These are phyloP conservation scores for Fusarium torulosum DNA, from an alignment of 2,329 filamentous ascomycete species.

Conservation along the genomic window DNA sequence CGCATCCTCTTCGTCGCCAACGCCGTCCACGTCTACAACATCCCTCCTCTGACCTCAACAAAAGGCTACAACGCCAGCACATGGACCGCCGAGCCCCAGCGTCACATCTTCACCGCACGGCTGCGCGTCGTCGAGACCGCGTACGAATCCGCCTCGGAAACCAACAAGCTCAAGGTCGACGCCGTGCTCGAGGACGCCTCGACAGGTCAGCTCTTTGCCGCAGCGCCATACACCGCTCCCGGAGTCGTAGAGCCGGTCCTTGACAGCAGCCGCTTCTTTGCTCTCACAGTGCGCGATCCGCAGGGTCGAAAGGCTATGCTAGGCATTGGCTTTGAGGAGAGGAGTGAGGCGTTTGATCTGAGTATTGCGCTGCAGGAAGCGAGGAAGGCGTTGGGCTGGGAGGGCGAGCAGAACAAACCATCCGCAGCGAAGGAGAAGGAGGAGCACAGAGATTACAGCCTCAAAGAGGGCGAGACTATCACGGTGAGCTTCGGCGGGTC, in stretches of 20 bases:
- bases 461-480: conserved; percentile 92
- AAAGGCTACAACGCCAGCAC: conserved; percentile 82
- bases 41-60: conserved; percentile 81
- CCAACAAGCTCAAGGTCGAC: conserved; percentile 75
- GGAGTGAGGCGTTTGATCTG: conserved; percentile 88
- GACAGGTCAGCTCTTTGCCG: conserved; percentile 83
- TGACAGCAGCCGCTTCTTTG: conserved; percentile 88
- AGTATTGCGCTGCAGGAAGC: conserved; percentile 83
- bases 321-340: conserved; percentile 89
- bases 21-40: conserved; percentile 86
- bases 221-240: conserved; percentile 78
- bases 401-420: conserved; percentile 56
- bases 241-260: conserved; percentile 80
- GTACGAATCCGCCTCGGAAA: conserved; percentile 55
- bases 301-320: conserved; percentile 81
- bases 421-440: conserved; percentile 54
- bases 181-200: conserved; percentile 82
- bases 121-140: conserved; percentile 84
- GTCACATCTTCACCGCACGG: conserved; percentile 88
- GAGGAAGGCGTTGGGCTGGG: conserved; percentile 75
- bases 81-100: conserved; percentile 79
- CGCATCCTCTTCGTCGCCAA: conserved; percentile 82
- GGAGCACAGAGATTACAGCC: conserved; percentile 74
- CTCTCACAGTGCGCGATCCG: conserved; percentile 81
- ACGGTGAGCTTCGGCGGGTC: conserved; percentile 77